These are phyloP conservation scores for Mycena chlorophos DNA, from an alignment of 768 basidiomycete species.

Conservation along the genomic window DNA sequence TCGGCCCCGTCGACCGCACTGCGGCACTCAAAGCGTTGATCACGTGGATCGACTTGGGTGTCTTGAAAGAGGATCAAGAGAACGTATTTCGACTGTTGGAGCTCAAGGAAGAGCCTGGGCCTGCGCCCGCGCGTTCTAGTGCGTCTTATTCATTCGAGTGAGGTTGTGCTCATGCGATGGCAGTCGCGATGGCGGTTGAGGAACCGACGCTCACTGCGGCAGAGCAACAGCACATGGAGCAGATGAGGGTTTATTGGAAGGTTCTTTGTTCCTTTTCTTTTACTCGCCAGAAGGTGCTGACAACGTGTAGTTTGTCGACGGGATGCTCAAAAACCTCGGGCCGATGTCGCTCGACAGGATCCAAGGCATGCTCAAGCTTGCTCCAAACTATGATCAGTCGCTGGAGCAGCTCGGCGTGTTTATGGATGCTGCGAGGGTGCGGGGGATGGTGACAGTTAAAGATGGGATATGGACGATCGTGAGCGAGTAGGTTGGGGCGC, in stretches of 20 bases:
- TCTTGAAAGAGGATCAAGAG: constrained; percentile 68
- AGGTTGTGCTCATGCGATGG: neutral
- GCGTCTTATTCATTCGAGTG: constrained; percentile 2
- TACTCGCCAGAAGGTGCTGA: constrained; percentile 1
- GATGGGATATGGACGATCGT: constrained; percentile 71
- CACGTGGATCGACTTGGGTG: constrained; percentile 83
- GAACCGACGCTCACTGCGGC: constrained; percentile 50
- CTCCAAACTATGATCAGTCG: constrained; percentile 78
- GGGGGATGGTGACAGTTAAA: constrained; percentile 69
- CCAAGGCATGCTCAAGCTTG: constrained; percentile 84
- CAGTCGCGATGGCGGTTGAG: constrained; percentile 38
- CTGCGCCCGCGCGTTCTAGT: constrained; percentile 30
- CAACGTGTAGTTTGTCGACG: constrained; percentile 81
- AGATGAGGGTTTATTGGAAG: constrained; percentile 90
- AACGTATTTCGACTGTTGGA: constrained; percentile 68
- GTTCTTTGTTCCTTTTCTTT: constrained; percentile 35
- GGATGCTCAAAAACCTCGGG: constrained; percentile 88
- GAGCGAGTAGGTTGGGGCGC: constrained; percentile 5
- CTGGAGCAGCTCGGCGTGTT: constrained; percentile 77
- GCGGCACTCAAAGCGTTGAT: constrained; percentile 71
- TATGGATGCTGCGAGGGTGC: constrained; percentile 77
- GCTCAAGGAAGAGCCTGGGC: constrained; percentile 48
- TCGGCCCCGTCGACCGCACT: constrained; percentile 65
- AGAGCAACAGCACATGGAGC: constrained; percentile 79
- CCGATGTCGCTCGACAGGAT: constrained; percentile 77